phyloP scores from a whole-genome alignment of 352 stramenopile species.

The Phytophthora syringae region DNA sequence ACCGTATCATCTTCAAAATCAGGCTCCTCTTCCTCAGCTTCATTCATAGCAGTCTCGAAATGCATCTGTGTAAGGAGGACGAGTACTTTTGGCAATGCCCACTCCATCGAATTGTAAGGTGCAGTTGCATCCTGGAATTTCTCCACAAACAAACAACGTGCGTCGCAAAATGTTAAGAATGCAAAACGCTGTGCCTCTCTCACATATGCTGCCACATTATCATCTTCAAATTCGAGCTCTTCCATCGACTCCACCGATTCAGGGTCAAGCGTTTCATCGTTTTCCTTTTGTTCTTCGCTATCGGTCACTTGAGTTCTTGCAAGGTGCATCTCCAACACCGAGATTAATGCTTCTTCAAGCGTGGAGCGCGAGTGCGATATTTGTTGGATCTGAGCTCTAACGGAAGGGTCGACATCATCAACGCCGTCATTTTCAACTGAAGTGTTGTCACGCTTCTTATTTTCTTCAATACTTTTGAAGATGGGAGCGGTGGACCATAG shows the following conservation, averaged over 20 bases:
- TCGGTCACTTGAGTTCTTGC: constrained; percentile 35
- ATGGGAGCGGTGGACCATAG: constrained; percentile 76
- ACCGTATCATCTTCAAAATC: constrained; percentile 36
- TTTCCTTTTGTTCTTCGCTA: constrained; percentile 44
- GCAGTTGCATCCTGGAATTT: constrained; percentile 69
- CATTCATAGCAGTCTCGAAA: constrained; percentile 79
- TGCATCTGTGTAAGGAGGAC: constrained; percentile 81
- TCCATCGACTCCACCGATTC: constrained; percentile 57
- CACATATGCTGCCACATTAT: constrained; percentile 57
- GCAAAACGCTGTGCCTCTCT: constrained; percentile 66
- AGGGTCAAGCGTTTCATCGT: constrained; percentile 15
- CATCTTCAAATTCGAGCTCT: constrained; percentile 70
- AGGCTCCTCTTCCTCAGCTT: constrained; percentile 58
- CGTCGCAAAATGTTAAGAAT: constrained; percentile 84
- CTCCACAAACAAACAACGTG: constrained; percentile 83
- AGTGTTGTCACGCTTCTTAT: constrained; percentile 31
- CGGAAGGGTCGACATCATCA: constrained; percentile 12
- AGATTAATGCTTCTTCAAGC: constrained; percentile 71
- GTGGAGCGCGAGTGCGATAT: constrained; percentile 42
- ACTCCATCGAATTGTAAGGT: constrained; percentile 73
- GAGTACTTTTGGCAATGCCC: constrained; percentile 71
- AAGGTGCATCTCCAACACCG: constrained; percentile 80
- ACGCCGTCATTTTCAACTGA: not conserved
- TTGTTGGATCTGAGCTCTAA: constrained; percentile 47
- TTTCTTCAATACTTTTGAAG: constrained; percentile 53